Evolutionary conservation across 495 filamentous ascomycete species (phyloP).

Genomic region (Aspergillus cristatus): DNA sequence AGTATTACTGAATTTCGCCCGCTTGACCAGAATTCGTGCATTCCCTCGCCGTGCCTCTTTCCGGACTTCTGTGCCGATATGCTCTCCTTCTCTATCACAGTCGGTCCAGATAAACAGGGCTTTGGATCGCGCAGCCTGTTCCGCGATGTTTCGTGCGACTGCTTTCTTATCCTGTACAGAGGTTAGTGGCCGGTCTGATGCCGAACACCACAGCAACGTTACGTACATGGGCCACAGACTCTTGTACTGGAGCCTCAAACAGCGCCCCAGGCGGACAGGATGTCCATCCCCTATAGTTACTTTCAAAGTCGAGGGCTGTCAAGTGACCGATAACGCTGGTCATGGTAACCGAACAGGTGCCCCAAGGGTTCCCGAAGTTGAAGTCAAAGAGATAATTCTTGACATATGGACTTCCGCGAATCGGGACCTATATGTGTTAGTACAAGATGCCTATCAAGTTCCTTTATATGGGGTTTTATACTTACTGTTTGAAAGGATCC

Average conservation of each 20-base stretch:
- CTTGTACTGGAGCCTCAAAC: slow-evolving; percentile 73
- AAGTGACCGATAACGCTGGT: slow-evolving; percentile 87
- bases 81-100: slow-evolving; percentile 95
- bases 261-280: slow-evolving; percentile 68
- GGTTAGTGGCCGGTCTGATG: slow-evolving; percentile 6
- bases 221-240: slow-evolving; percentile 53
- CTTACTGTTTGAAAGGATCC: slow-evolving; percentile 61
- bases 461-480: slow-evolving; percentile 12
- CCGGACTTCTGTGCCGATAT: slow-evolving; percentile 90
- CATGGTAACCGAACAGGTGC: slow-evolving; percentile 76
- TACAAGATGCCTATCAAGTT: slow-evolving; percentile 5
- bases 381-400: slow-evolving; percentile 94
- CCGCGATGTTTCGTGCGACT: slow-evolving; percentile 76
- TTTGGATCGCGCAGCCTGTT: slow-evolving; percentile 57
- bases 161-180: slow-evolving; percentile 57
- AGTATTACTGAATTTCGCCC: slow-evolving; percentile 91
- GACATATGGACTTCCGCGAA: slow-evolving; percentile 61
- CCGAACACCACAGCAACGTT: neutral
- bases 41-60: slow-evolving; percentile 71
- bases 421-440: slow-evolving; percentile 39
- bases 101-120: slow-evolving; percentile 96
- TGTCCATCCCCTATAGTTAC: slow-evolving; percentile 65
- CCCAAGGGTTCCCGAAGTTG: slow-evolving; percentile 75
- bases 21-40: slow-evolving; percentile 61
- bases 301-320: slow-evolving; percentile 59